These are phyloP conservation scores for Gossypium herbaceum DNA, from an alignment of 345 rosid species.

Conservation along the genomic window DNA sequence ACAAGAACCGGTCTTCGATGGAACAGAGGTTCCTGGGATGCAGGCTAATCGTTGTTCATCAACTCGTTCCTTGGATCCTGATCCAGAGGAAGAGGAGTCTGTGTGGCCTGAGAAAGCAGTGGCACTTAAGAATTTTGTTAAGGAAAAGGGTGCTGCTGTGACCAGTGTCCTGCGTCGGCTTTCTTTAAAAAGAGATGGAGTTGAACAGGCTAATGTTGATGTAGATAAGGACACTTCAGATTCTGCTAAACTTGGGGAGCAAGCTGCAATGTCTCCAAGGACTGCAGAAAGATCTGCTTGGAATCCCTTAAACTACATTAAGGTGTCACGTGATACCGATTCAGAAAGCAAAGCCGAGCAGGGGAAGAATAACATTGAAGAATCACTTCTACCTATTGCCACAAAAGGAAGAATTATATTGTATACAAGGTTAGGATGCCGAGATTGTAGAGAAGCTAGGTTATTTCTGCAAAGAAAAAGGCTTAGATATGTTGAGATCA, in stretches of 20 bases:
- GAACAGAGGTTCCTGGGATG: constrained; percentile 45
- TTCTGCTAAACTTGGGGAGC: constrained; percentile 31
- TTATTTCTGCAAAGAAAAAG: constrained; percentile 50
- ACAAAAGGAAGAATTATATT: constrained; percentile 66
- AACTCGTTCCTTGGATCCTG: constrained; percentile 30
- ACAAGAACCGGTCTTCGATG: constrained; percentile 45
- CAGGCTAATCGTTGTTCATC: constrained; percentile 33
- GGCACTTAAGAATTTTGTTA: constrained; percentile 61
- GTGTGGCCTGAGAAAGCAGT: constrained; percentile 70
- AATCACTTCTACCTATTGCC: constrained; percentile 35
- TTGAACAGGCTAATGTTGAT: constrained; percentile 19
- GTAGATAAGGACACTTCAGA: constrained; percentile 28
- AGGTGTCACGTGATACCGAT: constrained; percentile 42
- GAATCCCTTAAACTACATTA: constrained; percentile 65
- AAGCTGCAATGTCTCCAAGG: constrained; percentile 32
- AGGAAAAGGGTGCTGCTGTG: constrained; percentile 64
- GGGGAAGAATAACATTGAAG: constrained; percentile 25
- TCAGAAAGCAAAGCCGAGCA: constrained; percentile 29
- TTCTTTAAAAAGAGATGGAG: constrained; percentile 42
- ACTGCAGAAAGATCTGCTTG: constrained; percentile 42
- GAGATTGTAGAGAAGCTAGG: constrained; percentile 55
- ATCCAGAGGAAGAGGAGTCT: constrained; percentile 35
- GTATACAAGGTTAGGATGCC: constrained; percentile 73
- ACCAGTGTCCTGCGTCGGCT: constrained; percentile 48
- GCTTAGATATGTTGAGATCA: constrained; percentile 71